Percentiles rank a stretch among this genome's conserved stretches.
Conservation (phyloP, 2,329 filamentous ascomycete genomes). For the Chlorencoelia australis region DNA sequence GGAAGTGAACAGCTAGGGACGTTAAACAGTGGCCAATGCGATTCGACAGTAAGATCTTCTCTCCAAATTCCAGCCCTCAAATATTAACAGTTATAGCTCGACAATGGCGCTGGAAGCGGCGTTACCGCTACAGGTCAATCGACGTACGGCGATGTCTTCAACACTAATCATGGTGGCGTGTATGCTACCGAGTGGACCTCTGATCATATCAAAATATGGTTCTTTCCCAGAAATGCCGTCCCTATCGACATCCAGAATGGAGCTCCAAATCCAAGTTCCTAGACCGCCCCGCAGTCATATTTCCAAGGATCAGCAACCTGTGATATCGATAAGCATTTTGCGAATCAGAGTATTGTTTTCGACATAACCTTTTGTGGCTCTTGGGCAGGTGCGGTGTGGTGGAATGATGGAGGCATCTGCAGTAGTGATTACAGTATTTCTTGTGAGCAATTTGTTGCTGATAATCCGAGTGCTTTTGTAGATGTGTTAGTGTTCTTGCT, state of each 20-base stretch:
- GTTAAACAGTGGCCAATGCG: not conserved
- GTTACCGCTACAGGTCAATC: constrained; percentile 11
- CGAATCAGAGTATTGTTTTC: constrained; percentile 64
- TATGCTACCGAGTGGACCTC: constrained; percentile 62
- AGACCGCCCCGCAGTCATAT: constrained; percentile 56
- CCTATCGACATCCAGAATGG: constrained; percentile 55
- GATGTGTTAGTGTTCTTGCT: constrained; percentile 44
- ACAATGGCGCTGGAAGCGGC: constrained; percentile 2
- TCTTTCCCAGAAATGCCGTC: constrained; percentile 49
- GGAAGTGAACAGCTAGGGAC: not conserved
- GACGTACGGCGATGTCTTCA: constrained; percentile 53
- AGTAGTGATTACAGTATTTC: constrained; percentile 35
- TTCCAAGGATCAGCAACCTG: constrained; percentile 46
- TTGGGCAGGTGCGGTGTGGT: constrained; percentile 58
- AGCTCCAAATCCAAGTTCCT: constrained; percentile 52
- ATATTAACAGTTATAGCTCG: constrained; percentile 1
- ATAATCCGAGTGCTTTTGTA: constrained; percentile 58
- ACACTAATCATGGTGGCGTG: constrained; percentile 51
- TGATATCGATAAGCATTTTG: constrained; percentile 61
- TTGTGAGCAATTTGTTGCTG: constrained; percentile 62
- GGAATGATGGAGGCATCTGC: constrained; percentile 37
- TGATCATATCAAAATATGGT: constrained; percentile 57
- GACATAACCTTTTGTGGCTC: constrained; percentile 79
- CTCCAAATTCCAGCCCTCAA: not conserved
- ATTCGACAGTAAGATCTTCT: not conserved